Conservation (phyloP, 139 green algal species). For the Eudorina sp. region DNA sequence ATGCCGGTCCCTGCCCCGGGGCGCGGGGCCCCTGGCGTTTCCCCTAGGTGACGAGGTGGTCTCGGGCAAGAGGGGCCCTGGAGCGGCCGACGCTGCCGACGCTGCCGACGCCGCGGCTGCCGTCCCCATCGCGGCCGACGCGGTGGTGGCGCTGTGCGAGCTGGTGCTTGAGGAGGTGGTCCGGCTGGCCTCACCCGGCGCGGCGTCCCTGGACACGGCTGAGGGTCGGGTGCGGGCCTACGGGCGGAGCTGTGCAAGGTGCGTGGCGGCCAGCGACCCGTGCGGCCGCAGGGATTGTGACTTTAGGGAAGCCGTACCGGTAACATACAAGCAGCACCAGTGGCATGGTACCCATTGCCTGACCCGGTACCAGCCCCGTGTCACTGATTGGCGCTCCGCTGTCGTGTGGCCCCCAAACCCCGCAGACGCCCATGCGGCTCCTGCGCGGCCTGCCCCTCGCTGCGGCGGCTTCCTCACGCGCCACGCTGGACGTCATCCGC, state of each 20-base stretch:
- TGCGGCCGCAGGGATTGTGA: too few species aligned
- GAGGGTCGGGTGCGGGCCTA: constrained; percentile 6
- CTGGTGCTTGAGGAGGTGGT: constrained; percentile 36
- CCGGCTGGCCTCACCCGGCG: background rate
- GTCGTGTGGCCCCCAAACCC: background rate
- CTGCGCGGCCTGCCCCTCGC: background rate
- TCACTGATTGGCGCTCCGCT: too few species aligned
- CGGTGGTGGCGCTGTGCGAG: constrained; percentile 13
- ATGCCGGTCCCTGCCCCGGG: too few species aligned
- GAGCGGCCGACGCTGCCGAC: background rate
- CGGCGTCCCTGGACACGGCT: background rate
- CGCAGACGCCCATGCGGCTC: constrained; percentile 9
- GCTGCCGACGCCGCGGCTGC: background rate
- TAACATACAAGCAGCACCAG: too few species aligned
- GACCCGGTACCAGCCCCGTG: too few species aligned
- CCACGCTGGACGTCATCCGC: background rate
- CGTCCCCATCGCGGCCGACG: background rate
- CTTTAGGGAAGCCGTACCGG: too few species aligned
- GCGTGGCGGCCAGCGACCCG: too few species aligned
- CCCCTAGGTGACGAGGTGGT: background rate
- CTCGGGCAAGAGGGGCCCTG: background rate
- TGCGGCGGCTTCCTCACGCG: background rate
- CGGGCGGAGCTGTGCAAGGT: constrained; percentile 33
- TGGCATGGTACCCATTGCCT: too few species aligned
- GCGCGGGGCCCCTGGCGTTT: too few species aligned